Conservation (phyloP, 2,329 filamentous ascomycete genomes). For the Pseudogymnoascus sp. region DNA sequence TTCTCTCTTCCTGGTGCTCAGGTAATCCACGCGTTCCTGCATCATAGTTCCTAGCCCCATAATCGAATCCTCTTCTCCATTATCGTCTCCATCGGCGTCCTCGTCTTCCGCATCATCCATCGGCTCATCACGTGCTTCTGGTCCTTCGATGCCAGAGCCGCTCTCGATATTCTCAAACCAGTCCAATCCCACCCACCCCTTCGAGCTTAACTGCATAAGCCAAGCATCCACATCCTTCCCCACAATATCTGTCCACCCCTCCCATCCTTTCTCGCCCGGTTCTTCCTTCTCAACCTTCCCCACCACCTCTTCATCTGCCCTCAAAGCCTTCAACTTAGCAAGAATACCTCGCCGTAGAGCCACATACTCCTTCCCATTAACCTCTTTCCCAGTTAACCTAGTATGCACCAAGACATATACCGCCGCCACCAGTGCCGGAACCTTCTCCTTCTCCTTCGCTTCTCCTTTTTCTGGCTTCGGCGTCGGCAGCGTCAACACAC, state of each 20-base stretch:
- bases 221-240: slow-evolving; percentile 55
- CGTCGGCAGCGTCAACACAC: slow-evolving; percentile 30
- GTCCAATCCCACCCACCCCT: slow-evolving; percentile 42
- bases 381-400: slow-evolving; percentile 35
- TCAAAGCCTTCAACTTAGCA: slow-evolving; percentile 34
- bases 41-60: slow-evolving; percentile 54
- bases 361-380: slow-evolving; percentile 38
- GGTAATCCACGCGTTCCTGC: slow-evolving; percentile 65
- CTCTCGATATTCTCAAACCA: slow-evolving; percentile 55
- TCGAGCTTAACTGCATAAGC: slow-evolving; percentile 47
- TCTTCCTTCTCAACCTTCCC: slow-evolving; percentile 39
- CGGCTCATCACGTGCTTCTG: slow-evolving; percentile 11
- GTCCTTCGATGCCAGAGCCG: slow-evolving; percentile 18
- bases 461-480: slow-evolving; percentile 14
- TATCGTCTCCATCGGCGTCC: slow-evolving; percentile 28
- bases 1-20: slow-evolving; percentile 55
- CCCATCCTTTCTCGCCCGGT: slow-evolving; percentile 44
- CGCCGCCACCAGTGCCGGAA: slow-evolving; percentile 51
- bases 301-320: slow-evolving; percentile 34
- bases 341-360: slow-evolving; percentile 43
- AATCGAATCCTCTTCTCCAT: slow-evolving; percentile 25
- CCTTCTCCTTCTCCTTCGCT: slow-evolving; percentile 39
- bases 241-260: slow-evolving; percentile 44
- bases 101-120: slow-evolving; percentile 25
- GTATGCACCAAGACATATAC: slow-evolving; percentile 55